Percentiles rank a stretch among this genome's conserved stretches.
phyloP scores from a whole-genome alignment of 257 asterid genomes.

The Prunella vulgaris region DNA sequence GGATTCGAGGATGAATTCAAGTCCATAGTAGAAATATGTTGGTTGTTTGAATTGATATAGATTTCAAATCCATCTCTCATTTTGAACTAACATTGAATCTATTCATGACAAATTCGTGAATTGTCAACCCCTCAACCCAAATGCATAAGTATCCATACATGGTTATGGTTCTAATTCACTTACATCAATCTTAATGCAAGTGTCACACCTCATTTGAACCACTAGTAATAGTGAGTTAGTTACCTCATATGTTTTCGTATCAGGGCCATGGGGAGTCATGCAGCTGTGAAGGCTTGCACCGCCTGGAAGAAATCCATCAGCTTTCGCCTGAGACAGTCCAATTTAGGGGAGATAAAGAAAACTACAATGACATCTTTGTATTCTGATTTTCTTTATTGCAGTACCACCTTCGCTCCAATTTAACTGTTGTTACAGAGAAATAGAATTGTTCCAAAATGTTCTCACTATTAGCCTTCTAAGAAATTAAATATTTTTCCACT shows the following conservation, averaged over 20 bases:
- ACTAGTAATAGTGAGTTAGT: background rate
- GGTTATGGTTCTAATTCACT: background rate
- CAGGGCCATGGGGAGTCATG: slow-evolving; percentile 99
- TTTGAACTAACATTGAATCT: background rate
- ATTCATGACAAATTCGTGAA: background rate
- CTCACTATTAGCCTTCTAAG: no score
- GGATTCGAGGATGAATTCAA: background rate
- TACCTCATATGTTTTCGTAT: slow-evolving; percentile 94
- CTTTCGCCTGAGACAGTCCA: slow-evolving; percentile 73
- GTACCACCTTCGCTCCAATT: background rate
- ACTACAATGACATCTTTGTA: background rate
- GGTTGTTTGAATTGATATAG: background rate
- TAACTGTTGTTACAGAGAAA: no score
- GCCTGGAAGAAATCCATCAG: slow-evolving; percentile 93
- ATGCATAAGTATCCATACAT: background rate
- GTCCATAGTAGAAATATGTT: background rate
- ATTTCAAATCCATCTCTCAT: background rate
- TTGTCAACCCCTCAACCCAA: background rate
- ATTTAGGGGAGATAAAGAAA: background rate
- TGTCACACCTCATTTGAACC: background rate
- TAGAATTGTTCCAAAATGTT: no score
- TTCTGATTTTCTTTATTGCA: background rate
- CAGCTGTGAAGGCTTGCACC: slow-evolving; percentile 99
- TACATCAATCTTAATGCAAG: background rate
- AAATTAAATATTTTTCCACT: no score